Evolutionary conservation across 2,329 filamentous ascomycete genomes (phyloP).

Genomic region (Trichoderma oligosporum): DNA sequence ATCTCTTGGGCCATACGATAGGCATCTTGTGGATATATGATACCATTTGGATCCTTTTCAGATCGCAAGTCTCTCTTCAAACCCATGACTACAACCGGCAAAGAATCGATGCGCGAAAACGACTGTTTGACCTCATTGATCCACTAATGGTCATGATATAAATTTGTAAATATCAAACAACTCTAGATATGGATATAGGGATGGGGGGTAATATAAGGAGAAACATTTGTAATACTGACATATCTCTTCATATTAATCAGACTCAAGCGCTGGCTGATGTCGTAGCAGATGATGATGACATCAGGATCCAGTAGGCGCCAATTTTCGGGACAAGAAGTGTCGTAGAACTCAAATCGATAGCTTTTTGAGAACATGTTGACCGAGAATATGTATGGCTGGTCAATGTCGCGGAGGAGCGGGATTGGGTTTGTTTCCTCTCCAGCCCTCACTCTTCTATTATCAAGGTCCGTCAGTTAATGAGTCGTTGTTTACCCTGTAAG

Average conservation of each 20-base stretch:
- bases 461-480: background rate
- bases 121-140: slow-evolving; percentile 49
- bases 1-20: slow-evolving; percentile 55
- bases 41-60: slow-evolving; percentile 55
- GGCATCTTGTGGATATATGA: slow-evolving; percentile 59
- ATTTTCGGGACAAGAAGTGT: slow-evolving; percentile 55
- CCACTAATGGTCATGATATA: slow-evolving; percentile 43
- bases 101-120: slow-evolving; percentile 45
- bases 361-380: slow-evolving; percentile 38
- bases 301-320: slow-evolving; percentile 58
- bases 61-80: slow-evolving; percentile 59
- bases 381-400: slow-evolving; percentile 60
- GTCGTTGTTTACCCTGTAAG: background rate
- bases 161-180: slow-evolving; percentile 1
- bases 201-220: background rate
- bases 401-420: slow-evolving; percentile 51
- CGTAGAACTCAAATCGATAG: slow-evolving; percentile 57
- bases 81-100: slow-evolving; percentile 56
- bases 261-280: slow-evolving; percentile 56
- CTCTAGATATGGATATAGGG: background rate
- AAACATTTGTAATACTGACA: slow-evolving; percentile 38
- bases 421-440: slow-evolving; percentile 42
- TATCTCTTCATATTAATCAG: slow-evolving; percentile 56
- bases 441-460: slow-evolving; percentile 49
- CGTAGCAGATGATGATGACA: slow-evolving; percentile 57